Conservation (phyloP, 2,329 filamentous ascomycete genomes). For the Beauveria sp. region DNA sequence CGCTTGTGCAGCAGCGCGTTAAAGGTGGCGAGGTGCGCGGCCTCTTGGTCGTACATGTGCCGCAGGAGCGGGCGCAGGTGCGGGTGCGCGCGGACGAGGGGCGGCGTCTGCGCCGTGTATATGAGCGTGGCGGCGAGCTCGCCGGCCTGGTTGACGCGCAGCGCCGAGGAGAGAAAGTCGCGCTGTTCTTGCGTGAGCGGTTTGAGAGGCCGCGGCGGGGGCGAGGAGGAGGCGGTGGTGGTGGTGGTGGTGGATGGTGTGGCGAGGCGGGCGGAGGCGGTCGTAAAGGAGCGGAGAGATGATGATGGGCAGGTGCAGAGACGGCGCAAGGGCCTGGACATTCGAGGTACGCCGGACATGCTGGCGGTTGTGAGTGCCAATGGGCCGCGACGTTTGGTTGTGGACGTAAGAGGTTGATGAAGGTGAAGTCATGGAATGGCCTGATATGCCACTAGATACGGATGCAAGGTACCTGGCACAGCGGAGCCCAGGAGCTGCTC, state of each 20-base stretch:
- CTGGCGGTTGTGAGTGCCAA: not conserved
- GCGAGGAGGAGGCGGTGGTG: not conserved
- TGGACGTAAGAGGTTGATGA: not conserved
- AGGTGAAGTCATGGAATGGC: not conserved
- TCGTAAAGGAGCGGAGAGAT: not conserved
- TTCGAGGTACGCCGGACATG: constrained; percentile 16
- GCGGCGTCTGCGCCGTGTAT: constrained; percentile 80
- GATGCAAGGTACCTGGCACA: not conserved
- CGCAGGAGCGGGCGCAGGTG: constrained; percentile 86
- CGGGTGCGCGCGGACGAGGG: constrained; percentile 71
- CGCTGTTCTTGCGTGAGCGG: constrained; percentile 62
- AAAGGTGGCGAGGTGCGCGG: constrained; percentile 77
- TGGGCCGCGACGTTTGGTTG: not conserved
- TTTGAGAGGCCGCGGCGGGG: constrained; percentile 37
- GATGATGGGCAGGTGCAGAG: constrained; percentile 1
- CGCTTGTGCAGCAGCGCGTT: constrained; percentile 76
- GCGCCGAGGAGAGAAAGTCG: constrained; percentile 70
- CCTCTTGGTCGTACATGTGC: constrained; percentile 98
- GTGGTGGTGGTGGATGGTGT: not conserved
- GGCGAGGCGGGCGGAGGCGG: not conserved
- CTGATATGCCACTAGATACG: not conserved
- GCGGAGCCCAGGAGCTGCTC: not conserved
- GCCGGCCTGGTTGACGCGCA: constrained; percentile 94
- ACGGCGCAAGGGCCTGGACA: constrained; percentile 12
- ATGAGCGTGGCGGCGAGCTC: constrained; percentile 96